phyloP scores from a whole-genome alignment of 345 rosid genomes.

The Isatis tinctoria region DNA sequence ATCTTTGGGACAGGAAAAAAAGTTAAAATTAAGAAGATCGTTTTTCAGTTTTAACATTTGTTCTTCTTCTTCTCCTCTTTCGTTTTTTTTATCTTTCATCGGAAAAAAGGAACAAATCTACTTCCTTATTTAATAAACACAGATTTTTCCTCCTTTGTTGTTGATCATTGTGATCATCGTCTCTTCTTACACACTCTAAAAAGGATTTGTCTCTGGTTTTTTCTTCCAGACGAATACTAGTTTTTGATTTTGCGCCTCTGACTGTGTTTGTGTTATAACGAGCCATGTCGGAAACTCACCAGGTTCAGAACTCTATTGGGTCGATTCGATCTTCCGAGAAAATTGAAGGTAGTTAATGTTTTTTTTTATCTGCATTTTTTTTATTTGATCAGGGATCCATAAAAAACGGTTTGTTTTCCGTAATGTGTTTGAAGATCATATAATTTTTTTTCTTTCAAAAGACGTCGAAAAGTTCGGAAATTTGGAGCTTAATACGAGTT shows the following conservation, averaged over 20 bases:
- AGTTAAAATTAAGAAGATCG: constrained; percentile 13
- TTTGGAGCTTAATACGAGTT: constrained; percentile 4
- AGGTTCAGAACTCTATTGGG: constrained; percentile 55
- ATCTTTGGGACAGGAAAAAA: constrained; percentile 20
- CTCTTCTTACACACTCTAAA: constrained; percentile 16
- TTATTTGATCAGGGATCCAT: constrained; percentile 27
- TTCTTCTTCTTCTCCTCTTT: neutral
- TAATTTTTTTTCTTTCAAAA: neutral
- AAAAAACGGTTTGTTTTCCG: neutral
- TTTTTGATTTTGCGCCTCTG: constrained; percentile 3
- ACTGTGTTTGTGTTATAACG: constrained; percentile 15
- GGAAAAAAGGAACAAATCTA: neutral
- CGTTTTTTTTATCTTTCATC: constrained; percentile 1
- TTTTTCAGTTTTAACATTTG: constrained; percentile 16
- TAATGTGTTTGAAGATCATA: constrained; percentile 29
- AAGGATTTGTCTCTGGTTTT: neutral
- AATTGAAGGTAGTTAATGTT: constrained; percentile 49
- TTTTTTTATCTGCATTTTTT: neutral
- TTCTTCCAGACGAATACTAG: neutral
- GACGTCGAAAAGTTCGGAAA: neutral
- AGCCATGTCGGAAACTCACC: constrained; percentile 68
- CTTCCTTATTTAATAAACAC: neutral
- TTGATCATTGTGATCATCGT: constrained; percentile 35
- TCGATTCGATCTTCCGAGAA: constrained; percentile 56
- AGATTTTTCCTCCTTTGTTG: neutral